phyloP scores from a whole-genome alignment of 1,139 yeast genomes.

The Debaryomyces coudertii region DNA sequence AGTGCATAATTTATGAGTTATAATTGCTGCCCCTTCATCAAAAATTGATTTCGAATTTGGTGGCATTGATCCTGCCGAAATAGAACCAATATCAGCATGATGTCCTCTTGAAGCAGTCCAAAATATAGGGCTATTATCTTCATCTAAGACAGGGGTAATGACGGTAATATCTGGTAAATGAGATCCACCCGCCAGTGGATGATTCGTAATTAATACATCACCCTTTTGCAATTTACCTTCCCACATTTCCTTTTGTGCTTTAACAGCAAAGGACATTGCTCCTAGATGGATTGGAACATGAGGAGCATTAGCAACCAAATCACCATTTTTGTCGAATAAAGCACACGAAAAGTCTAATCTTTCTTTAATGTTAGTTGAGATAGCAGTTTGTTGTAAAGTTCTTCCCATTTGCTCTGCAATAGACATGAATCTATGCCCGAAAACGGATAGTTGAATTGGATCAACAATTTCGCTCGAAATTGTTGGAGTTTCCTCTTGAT shows the following conservation, averaged over 20 bases:
- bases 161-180: slow-evolving; percentile 86
- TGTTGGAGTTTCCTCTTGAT: slow-evolving; percentile 27
- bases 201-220: slow-evolving; percentile 77
- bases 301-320: slow-evolving; percentile 83
- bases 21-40: slow-evolving; percentile 50
- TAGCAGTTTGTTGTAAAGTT: slow-evolving; percentile 76
- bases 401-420: slow-evolving; percentile 91
- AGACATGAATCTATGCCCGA: slow-evolving; percentile 84
- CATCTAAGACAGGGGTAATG: slow-evolving; percentile 59
- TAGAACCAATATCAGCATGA: slow-evolving; percentile 52
- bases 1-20: slow-evolving; percentile 41
- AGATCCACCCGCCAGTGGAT: slow-evolving; percentile 81
- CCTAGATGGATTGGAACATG: slow-evolving; percentile 89
- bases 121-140: slow-evolving; percentile 36
- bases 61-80: slow-evolving; percentile 52
- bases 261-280: slow-evolving; percentile 85
- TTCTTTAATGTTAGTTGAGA: slow-evolving; percentile 85
- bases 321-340: slow-evolving; percentile 72
- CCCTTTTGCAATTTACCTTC: slow-evolving; percentile 62
- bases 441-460: slow-evolving; percentile 74
- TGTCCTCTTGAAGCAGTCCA: slow-evolving; percentile 54
- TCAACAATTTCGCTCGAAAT: slow-evolving; percentile 48
- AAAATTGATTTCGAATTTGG: slow-evolving; percentile 47
- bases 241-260: slow-evolving; percentile 68
- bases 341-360: slow-evolving; percentile 87